A percentile compares a stretch with the other conserved stretches of the same genome.
These are phyloP conservation scores for Epichloe gansuensis DNA, from an alignment of 2,329 filamentous ascomycete genomes.

Conservation along the genomic window DNA sequence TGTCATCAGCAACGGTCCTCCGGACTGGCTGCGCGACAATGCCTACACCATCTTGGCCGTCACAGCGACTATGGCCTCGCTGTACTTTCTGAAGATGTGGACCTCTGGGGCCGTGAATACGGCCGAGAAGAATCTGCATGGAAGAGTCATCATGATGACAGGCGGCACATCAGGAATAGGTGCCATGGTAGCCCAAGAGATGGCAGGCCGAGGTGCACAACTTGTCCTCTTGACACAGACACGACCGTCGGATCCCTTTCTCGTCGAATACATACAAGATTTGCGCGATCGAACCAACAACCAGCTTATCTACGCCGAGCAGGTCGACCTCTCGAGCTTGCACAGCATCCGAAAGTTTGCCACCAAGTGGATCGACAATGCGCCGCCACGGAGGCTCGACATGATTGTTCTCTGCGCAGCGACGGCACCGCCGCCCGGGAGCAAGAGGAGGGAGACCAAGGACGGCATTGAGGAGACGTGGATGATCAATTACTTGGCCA, in stretches of 20 bases:
- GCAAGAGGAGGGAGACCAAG: conserved; percentile 44
- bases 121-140: conserved; percentile 76
- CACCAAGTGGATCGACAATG: conserved; percentile 96
- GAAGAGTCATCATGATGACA: conserved; percentile 86
- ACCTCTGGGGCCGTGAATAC: conserved; percentile 62
- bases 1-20: conserved; percentile 34
- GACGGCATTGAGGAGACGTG: conserved; percentile 83
- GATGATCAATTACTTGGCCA: conserved; percentile 91
- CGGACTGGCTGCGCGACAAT: conserved; percentile 33
- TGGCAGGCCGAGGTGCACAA: conserved; percentile 77
- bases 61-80: conserved; percentile 21
- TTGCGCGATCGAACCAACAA: conserved; percentile 66
- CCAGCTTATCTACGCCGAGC: conserved; percentile 85
- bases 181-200: conserved; percentile 56
- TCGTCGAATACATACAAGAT: conserved; percentile 87
- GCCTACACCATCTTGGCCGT: conserved; percentile 29
- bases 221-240: conserved; percentile 79
- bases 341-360: conserved; percentile 86
- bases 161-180: conserved; percentile 92
- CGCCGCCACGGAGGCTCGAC: conserved; percentile 76
- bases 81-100: conserved; percentile 54
- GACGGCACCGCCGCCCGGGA: conserved; percentile 57
- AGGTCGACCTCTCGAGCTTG: conserved; percentile 80
- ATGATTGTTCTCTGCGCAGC: conserved; percentile 83
- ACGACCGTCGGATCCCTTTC: conserved; percentile 69